Evolutionary conservation across 768 basidiomycete species (phyloP), one percentile per base, ranked within the genome.

Genomic region (Psilocybe azurescens): DNA sequence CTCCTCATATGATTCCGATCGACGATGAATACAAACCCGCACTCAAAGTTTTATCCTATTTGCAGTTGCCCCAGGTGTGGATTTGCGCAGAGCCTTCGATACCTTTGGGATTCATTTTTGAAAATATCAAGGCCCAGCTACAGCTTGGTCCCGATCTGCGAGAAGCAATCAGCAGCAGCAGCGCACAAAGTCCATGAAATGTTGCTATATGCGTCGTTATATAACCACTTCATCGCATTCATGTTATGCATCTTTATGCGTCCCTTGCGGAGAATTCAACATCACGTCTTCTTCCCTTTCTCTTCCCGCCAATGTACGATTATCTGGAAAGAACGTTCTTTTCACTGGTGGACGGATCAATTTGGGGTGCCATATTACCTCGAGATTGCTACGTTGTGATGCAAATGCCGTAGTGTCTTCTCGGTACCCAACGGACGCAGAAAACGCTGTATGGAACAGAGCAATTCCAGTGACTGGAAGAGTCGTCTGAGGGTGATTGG

Each of bases 271-370:
- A 7, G 64, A 73, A 38, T 74, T 75, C 65, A 74, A 73, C 56
- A 64, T 72, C 53, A 60, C 73, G 5, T 72, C 73, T 7, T 73
- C 70, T 13, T 60, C 61, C 1, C 59, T 73, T 16, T 72, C 70
- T 30, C 66, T 74, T n/a, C 71, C 72, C 24, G 63, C 71, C 11
- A 60, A 69, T 59, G 62, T 77, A 24, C 38, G 66, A 16, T 62
- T 77, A 18, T 39, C 53, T 1, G 65, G 64, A 4, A 76, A 74
- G 62, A 67, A 66, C 0, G 75, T 73, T 1, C 56, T 77, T 6
- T 72, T 77, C 11, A 77, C 77, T n/a, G 75, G 76, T 13, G 75
- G 67, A 3, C 69, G 77, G 16, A 65, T 77, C 30, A 76, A 77
- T 59, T 68, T 77, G 13, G 75, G 76, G 10, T 78, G 69, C 58